Conservation (phyloP, 129 eudicot genomes). For the Scalesia atractyloides region DNA sequence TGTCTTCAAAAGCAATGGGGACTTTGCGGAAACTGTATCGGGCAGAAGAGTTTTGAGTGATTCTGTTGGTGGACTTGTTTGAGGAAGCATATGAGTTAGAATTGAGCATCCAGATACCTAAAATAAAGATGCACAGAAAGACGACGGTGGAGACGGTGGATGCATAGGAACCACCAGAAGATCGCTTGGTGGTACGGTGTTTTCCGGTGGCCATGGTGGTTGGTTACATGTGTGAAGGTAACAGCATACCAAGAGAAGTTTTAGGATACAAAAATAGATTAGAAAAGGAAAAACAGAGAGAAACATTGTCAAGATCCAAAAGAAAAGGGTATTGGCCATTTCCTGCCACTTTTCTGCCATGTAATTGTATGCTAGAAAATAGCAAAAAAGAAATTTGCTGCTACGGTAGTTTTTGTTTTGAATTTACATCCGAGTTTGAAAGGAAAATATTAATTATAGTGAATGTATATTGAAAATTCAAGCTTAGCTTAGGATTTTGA, state of each 20-base stretch:
- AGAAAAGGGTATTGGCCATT: slow-evolving; percentile 39
- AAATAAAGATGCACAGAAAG: slow-evolving; percentile 50
- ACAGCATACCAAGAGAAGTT: slow-evolving; percentile 27
- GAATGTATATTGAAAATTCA: too few relatives aligned
- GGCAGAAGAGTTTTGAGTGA: slow-evolving; percentile 13
- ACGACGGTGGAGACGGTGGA: slow-evolving; percentile 59
- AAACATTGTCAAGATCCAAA: slow-evolving; percentile 53
- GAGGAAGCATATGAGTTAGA: slow-evolving; percentile 45
- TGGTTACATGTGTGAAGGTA: slow-evolving; percentile 22
- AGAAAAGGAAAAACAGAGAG: slow-evolving; percentile 10
- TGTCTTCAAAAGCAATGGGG: slow-evolving; percentile 46
- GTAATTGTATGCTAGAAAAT: too few relatives aligned
- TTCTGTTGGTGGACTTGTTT: slow-evolving; percentile 34
- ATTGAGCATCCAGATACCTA: slow-evolving; percentile 68
- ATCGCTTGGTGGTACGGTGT: slow-evolving; percentile 48
- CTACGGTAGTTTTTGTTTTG: too few relatives aligned
- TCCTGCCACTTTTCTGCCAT: slow-evolving; percentile 32
- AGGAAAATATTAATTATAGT: too few relatives aligned
- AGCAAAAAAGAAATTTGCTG: too few relatives aligned
- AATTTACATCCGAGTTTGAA: too few relatives aligned
- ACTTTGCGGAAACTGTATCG: slow-evolving; percentile 16
- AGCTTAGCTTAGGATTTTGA: too few relatives aligned
- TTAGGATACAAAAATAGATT: slow-evolving; percentile 17
- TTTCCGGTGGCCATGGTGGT: slow-evolving; percentile 51
- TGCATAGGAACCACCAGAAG: slow-evolving; percentile 46